Evolutionary conservation across 352 stramenopile species (phyloP), one percentile per base, ranked within the genome.

Genomic region (Phytopythium helicoides): DNA sequence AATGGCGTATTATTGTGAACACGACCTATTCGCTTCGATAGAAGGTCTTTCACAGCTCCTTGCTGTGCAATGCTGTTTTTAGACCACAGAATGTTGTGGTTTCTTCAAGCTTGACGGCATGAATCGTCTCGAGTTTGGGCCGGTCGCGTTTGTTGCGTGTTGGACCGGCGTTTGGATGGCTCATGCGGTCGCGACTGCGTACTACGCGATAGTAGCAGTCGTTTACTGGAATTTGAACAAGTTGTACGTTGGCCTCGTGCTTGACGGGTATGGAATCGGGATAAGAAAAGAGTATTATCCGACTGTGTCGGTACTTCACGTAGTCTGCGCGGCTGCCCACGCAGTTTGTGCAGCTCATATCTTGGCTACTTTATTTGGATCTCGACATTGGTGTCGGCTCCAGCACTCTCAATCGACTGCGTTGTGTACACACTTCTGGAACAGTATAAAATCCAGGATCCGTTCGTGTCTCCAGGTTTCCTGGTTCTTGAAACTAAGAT

Each of bases 221-320:
- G 41, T 42, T 44, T 63, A 62, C 36, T 58, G 45, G 52, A 14
- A 55, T 6, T 49, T 66, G 5, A 10, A 50, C 14, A 18, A 31
- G 7, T 37, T 26, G 9, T 55, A 58, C 11, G 18, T 65, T 10
- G 47, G 58, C 34, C 19, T 57, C 35, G 64, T 47, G 16, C 38
- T 63, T 2, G 33, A 55, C 5, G 53, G 39, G 1, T 60, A 37
- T n/a, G 26, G 44, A 15, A 60, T 65, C 18, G 61, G 61, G 0
- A 62, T 69, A 47, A 42, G 8, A 14, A 23, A 38, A 0, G 16
- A 45, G 10, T 11, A 51, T 19, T 47, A 65, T 9, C 33, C 8
- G 10, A 40, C 18, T n/a, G 53, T 68, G 19, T 39, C 47, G 1
- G n/a, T 65, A 19, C 51, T 65, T 10, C 56, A 65, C 8, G 56